Evolutionary conservation across 148 eudicot species (phyloP).

Genomic region (Cornus suecica): DNA sequence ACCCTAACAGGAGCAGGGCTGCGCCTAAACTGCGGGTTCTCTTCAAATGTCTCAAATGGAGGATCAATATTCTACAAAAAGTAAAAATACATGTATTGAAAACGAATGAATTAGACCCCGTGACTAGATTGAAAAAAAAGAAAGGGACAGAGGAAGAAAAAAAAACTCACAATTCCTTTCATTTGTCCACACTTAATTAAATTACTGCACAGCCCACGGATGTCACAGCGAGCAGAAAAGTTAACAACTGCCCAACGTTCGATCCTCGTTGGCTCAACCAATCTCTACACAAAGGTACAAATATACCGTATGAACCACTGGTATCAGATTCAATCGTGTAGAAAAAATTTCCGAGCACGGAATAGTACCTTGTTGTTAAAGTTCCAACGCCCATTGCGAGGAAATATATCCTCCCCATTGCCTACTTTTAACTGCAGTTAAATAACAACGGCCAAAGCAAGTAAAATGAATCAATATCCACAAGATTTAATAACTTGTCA

Average conservation of each 20-base stretch:
- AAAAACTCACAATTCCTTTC: too few relatives aligned
- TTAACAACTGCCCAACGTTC: too few relatives aligned
- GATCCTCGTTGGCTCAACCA: too few relatives aligned
- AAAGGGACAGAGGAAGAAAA: too few relatives aligned
- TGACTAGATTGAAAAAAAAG: too few relatives aligned
- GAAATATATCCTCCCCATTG: conserved; percentile 29
- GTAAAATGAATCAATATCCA: not conserved
- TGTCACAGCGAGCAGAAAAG: not conserved
- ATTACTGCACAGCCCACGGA: too few relatives aligned
- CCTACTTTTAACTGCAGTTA: conserved; percentile 31
- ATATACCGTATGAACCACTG: too few relatives aligned
- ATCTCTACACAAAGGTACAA: too few relatives aligned
- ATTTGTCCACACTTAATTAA: too few relatives aligned
- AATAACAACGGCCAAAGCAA: not conserved
- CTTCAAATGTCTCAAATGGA: conserved; percentile 34
- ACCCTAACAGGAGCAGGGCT: conserved; percentile 42
- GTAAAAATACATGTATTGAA: too few relatives aligned
- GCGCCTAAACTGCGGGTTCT: conserved; percentile 31
- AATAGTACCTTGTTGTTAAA: conserved; percentile 34
- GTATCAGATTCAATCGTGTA: too few relatives aligned
- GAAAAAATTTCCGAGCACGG: not conserved
- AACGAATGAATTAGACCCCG: too few relatives aligned
- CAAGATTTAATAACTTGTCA: not conserved
- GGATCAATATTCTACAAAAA: conserved; percentile 22
- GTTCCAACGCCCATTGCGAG: conserved; percentile 42